Percentiles rank a stretch among this genome's conserved stretches.
Conservation (phyloP, 805 yeast genomes). For the Metschnikowia baotianmanensis region DNA sequence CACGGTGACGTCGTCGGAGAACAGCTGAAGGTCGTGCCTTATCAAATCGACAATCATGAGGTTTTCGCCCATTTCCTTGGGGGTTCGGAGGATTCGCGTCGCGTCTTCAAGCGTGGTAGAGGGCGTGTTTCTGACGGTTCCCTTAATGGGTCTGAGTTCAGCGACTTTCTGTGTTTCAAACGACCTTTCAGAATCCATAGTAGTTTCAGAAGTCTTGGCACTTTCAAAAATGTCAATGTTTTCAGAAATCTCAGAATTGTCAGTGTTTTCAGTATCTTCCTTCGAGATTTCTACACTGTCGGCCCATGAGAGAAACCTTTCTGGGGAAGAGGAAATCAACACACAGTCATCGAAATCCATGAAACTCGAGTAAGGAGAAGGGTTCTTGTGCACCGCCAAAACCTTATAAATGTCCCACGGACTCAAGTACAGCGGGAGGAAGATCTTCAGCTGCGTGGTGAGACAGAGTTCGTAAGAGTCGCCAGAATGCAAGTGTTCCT, state of each 20-base stretch:
- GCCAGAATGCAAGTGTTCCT: constrained; percentile 66
- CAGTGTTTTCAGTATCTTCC: constrained; percentile 18
- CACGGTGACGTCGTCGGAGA: constrained; percentile 65
- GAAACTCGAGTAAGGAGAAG: constrained; percentile 89
- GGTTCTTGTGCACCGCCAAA: constrained; percentile 63
- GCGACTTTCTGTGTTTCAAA: constrained; percentile 46
- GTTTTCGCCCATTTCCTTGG: constrained; percentile 94
- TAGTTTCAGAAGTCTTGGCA: too few relatives aligned
- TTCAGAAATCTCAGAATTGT: too few relatives aligned
- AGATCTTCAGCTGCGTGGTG: constrained; percentile 68
- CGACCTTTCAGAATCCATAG: too few relatives aligned
- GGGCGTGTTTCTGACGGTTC: constrained; percentile 75
- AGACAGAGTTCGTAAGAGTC: constrained; percentile 93
- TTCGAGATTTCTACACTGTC: constrained; percentile 22
- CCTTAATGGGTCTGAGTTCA: constrained; percentile 93
- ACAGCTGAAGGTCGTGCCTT: constrained; percentile 80
- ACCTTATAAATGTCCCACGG: constrained; percentile 83
- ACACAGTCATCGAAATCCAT: constrained; percentile 64
- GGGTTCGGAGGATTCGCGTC: constrained; percentile 62
- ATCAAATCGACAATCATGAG: constrained; percentile 95
- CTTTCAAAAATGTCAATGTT: too few relatives aligned
- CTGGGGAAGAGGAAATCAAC: constrained; percentile 89
- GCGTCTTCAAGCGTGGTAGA: constrained; percentile 60
- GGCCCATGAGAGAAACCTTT: constrained; percentile 83
- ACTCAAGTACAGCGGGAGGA: constrained; percentile 45